These are phyloP conservation scores for Prinsepia uniflora DNA, from an alignment of 306 rosid genomes.

Conservation along the genomic window DNA sequence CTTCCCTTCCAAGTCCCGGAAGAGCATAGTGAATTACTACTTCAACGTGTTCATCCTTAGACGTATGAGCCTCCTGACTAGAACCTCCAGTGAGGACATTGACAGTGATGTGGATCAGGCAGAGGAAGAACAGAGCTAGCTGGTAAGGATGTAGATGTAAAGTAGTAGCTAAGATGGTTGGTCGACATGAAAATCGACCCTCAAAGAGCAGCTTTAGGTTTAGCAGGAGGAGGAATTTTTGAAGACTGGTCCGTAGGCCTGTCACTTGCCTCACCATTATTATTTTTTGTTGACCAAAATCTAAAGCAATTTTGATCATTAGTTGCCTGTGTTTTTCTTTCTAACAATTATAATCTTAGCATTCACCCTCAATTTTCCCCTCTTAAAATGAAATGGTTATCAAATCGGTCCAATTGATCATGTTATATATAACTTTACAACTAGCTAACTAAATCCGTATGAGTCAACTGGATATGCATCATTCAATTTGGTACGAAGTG, in stretches of 20 bases:
- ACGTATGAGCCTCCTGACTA: constrained; percentile 25
- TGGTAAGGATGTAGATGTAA: constrained; percentile 8
- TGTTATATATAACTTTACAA: not conserved
- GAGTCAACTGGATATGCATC: too few species aligned
- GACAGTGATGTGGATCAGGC: constrained; percentile 28
- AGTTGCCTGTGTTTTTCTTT: not conserved
- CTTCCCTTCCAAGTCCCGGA: constrained; percentile 32
- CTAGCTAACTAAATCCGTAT: too few species aligned
- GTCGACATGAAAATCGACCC: not conserved
- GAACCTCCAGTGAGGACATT: constrained; percentile 11
- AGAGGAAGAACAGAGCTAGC: not conserved
- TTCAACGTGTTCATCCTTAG: constrained; percentile 33
- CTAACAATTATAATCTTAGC: not conserved
- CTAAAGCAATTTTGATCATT: not conserved
- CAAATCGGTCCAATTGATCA: not conserved
- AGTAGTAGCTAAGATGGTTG: not conserved
- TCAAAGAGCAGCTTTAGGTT: not conserved
- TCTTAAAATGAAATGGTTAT: not conserved
- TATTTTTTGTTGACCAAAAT: constrained; percentile 6
- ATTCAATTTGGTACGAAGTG: too few species aligned
- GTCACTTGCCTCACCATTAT: not conserved
- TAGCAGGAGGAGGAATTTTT: not conserved
- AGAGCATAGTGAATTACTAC: constrained; percentile 33
- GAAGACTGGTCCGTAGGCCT: not conserved
- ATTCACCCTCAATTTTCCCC: not conserved